Evolutionary conservation across 768 basidiomycete genomes (phyloP), one percentile per base, ranked within the genome.

Genomic region (Filobasidium floriforme): DNA sequence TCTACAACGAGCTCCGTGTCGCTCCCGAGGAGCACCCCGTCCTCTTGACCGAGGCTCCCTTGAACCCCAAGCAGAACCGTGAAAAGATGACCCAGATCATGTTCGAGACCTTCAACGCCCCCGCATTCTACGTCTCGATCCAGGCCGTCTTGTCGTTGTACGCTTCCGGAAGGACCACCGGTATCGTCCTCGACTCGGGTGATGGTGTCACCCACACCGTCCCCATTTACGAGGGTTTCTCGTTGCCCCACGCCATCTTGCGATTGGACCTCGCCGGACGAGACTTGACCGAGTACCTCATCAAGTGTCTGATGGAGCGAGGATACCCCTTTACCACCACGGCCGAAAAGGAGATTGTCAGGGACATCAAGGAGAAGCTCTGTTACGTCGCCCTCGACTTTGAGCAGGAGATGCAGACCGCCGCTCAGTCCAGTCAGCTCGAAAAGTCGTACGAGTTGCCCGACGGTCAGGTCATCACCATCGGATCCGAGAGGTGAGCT

Each of bases 301-400:
- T 76, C 74, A 76, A 76, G 72, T 74, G 75, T 68, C 67, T 79
- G 65, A 88, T 85, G 79, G 92, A 96, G 81, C 87, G 92, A 75
- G 92, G 92, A 12, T 93, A 96, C 80, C 84, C 86, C 19, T 94
- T 96, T 85, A 92, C 89, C 72, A 94, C 92, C 69, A 88, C 90
- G 14, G 91, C 90, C 43, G 91, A 92, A 81, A 85, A 87, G 75
- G 91, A 92, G 86, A 91, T 96, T 66, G 92, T 94, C 72, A 85
- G 92, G 67, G 92, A 94, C 79, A 93, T 96, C 84, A 96, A 96
- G 84, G 90, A 92, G 85, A 92, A 91, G 84, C 86, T 93, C 32
- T 92, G 91, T 80, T 93, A 93, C 77, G 92, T 94, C 70, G 91
- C 91, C 44, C 85, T 92, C 68, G 91, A 93, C 80, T 93, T 92